Conservation (phyloP, 1,284 basidiomycete species). For the Puccinia triticina region DNA sequence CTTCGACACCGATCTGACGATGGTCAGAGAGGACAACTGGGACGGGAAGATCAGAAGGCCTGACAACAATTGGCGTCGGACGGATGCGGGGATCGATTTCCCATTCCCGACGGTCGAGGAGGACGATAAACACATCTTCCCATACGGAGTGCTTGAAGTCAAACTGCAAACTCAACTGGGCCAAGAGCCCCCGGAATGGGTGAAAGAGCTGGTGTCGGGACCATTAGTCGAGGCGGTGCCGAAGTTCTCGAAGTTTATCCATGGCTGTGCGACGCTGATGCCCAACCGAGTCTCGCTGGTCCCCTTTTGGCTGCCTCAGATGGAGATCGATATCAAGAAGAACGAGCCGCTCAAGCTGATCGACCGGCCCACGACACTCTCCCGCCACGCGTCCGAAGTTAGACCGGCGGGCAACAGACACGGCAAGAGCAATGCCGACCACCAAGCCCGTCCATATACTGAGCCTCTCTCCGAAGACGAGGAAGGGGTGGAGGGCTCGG, state of each 20-base stretch:
- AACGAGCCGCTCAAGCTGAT: constrained; percentile 68
- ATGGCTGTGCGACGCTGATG: constrained; percentile 43
- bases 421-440: constrained; percentile 62
- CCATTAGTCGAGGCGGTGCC: constrained; percentile 92
- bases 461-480: constrained; percentile 90
- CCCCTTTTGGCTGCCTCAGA: constrained; percentile 87
- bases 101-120: constrained; percentile 78
- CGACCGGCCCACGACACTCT: constrained; percentile 69
- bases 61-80: constrained; percentile 84
- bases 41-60: constrained; percentile 77
- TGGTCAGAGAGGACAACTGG: constrained; percentile 97
- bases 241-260: constrained; percentile 44
- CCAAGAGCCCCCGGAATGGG: constrained; percentile 95
- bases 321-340: constrained; percentile 91
- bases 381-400: constrained; percentile 52
- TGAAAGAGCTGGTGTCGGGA: constrained; percentile 87
- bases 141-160: constrained; percentile 89
- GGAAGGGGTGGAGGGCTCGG: constrained; percentile 72
- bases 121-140: constrained; percentile 90
- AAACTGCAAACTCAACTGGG: constrained; percentile 96
- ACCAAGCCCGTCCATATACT: constrained; percentile 66
- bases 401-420: constrained; percentile 41
- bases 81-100: constrained; percentile 78
- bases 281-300: constrained; percentile 92
- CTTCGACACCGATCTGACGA: constrained; percentile 91